Percentiles rank a stretch among this genome's conserved stretches.
phyloP scores from a whole-genome alignment of 1,284 basidiomycete species.

The Papiliotrema flavescens region DNA sequence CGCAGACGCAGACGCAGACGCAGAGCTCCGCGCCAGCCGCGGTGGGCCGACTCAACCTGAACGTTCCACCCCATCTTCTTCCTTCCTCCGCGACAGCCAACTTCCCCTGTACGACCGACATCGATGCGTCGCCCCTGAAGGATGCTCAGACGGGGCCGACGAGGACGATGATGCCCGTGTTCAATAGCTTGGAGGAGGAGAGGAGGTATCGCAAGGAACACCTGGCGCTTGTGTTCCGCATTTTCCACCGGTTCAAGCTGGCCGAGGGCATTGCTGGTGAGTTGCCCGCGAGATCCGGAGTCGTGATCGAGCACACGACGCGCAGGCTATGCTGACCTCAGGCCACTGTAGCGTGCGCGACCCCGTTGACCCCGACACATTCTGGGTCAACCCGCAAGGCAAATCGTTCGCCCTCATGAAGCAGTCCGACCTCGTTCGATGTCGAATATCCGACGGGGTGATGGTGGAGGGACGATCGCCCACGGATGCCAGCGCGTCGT shows the following conservation, averaged over 20 bases:
- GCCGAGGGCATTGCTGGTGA: slow-evolving; percentile 40
- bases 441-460: slow-evolving; percentile 22
- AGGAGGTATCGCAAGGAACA: slow-evolving; percentile 40
- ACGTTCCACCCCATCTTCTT: neutral
- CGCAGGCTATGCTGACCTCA: neutral
- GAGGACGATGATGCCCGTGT: slow-evolving; percentile 33
- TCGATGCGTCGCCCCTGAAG: slow-evolving; percentile 29
- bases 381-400: slow-evolving; percentile 44
- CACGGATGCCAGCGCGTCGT: slow-evolving; percentile 35
- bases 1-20: too few relatives aligned
- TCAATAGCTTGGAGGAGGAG: slow-evolving; percentile 29
- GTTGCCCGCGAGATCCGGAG: slow-evolving; percentile 2
- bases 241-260: slow-evolving; percentile 30
- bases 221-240: slow-evolving; percentile 37
- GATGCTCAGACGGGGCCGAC: slow-evolving; percentile 31
- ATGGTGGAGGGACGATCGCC: slow-evolving; percentile 35
- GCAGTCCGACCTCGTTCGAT: slow-evolving; percentile 32
- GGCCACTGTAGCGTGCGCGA: slow-evolving; percentile 40
- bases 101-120: slow-evolving; percentile 30
- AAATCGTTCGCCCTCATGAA: slow-evolving; percentile 39
- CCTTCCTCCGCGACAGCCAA: slow-evolving; percentile 12
- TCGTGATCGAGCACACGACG: too few relatives aligned
- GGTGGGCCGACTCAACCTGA: neutral
- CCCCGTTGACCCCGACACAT: slow-evolving; percentile 39
- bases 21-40: too few relatives aligned